phyloP scores from a whole-genome alignment of 805 yeast genomes.

The Cyberlindnera maritima region DNA sequence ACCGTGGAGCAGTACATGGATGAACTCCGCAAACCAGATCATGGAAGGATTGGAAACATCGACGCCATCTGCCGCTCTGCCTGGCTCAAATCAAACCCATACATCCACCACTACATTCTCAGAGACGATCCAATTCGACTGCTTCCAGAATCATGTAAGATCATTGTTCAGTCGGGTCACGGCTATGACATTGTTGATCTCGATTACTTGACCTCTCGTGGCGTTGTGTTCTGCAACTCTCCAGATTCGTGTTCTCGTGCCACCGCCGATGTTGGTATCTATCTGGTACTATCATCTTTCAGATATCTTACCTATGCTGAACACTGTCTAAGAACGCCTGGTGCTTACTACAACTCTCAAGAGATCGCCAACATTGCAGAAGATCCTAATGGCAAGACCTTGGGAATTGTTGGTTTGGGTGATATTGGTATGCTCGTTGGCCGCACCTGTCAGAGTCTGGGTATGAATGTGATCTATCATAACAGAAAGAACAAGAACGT shows the following conservation, averaged over 20 bases:
- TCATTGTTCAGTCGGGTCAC: conserved; percentile 39
- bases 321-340: conserved; percentile 34
- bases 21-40: conserved; percentile 33
- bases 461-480: conserved; percentile 42
- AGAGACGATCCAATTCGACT: conserved; percentile 33
- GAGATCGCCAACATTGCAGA: conserved; percentile 33
- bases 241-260: conserved; percentile 39
- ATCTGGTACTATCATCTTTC: conserved; percentile 32
- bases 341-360: conserved; percentile 32
- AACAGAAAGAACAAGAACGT: conserved; percentile 39
- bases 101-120: conserved; percentile 34
- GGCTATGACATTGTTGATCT: conserved; percentile 40
- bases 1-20: conserved; percentile 35
- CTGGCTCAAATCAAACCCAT: conserved; percentile 40
- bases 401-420: conserved; percentile 48
- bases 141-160: conserved; percentile 34
- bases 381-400: conserved; percentile 39
- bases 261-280: conserved; percentile 39
- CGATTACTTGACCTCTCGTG: conserved; percentile 32
- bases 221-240: conserved; percentile 37
- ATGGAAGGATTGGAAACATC: conserved; percentile 34
- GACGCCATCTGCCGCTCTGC: conserved; percentile 37
- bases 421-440: conserved; percentile 45
- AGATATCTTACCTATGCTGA: conserved; percentile 38
- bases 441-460: conserved; percentile 39